phyloP scores from a whole-genome alignment of 179 eudicot genomes.

The Beta lomatogona region DNA sequence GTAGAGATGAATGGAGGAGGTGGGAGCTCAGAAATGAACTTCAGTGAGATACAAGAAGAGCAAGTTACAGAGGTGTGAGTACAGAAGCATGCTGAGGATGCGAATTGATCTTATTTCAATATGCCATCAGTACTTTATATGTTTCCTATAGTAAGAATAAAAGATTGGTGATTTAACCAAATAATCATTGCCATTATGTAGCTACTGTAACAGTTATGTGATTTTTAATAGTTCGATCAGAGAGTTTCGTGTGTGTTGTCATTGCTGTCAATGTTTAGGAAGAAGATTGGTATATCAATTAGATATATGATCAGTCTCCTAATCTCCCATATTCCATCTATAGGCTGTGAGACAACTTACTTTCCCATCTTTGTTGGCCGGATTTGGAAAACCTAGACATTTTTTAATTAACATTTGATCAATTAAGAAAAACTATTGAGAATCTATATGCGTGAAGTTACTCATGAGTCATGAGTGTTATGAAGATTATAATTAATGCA shows the following conservation, averaged over 20 bases:
- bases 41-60: constrained; percentile 56
- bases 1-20: constrained; percentile 43
- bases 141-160: background rate
- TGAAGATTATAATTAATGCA: no score
- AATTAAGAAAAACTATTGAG: no score
- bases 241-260: background rate
- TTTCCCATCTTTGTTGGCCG: no score
- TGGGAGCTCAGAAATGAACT: constrained; percentile 38
- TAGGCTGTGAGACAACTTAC: no score
- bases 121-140: background rate
- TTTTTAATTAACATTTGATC: no score
- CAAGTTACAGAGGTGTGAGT: constrained; percentile 34
- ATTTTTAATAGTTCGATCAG: background rate
- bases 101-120: background rate
- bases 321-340: no score
- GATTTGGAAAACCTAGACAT: no score
- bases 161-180: background rate
- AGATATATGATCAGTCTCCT: no score
- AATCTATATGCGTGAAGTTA: no score
- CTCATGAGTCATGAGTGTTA: no score
- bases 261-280: background rate
- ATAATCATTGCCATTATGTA: background rate
- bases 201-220: background rate
- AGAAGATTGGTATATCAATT: background rate
- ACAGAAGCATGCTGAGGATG: constrained; percentile 14